Conservation (phyloP, 768 basidiomycete genomes). For the Leccinum longicurvipes region DNA sequence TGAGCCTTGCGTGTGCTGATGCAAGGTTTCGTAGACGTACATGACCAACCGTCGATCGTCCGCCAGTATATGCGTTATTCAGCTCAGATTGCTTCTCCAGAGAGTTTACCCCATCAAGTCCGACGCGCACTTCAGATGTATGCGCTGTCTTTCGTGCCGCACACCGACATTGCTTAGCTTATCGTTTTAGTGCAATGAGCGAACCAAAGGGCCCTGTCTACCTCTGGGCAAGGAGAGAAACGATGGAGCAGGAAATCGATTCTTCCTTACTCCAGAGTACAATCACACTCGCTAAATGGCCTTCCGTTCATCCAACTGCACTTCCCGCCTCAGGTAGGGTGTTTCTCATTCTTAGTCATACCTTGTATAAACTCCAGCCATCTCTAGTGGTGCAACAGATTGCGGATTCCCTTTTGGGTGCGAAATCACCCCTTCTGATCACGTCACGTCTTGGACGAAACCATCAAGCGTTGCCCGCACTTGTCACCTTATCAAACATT, state of each 20-base stretch:
- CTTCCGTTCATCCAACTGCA: constrained; percentile 46
- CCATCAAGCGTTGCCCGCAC: constrained; percentile 40
- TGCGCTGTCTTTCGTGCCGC: constrained; percentile 5
- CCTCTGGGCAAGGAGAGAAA: constrained; percentile 69
- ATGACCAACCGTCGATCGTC: constrained; percentile 69
- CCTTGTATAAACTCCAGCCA: not conserved
- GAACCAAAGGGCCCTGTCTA: constrained; percentile 74
- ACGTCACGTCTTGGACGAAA: constrained; percentile 63
- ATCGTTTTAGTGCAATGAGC: constrained; percentile 51
- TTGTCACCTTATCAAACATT: constrained; percentile 45
- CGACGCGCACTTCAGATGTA: constrained; percentile 65
- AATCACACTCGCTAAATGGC: constrained; percentile 42
- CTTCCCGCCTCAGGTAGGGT: constrained; percentile 39
- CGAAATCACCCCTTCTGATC: constrained; percentile 59
- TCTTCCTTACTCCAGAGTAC: constrained; percentile 31
- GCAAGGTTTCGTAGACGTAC: constrained; percentile 44
- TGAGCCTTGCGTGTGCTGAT: not conserved
- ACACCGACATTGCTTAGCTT: not conserved
- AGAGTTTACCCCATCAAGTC: constrained; percentile 48
- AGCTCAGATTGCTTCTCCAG: constrained; percentile 54
- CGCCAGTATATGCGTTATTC: constrained; percentile 74
- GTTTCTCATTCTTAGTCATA: not conserved
- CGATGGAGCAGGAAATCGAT: constrained; percentile 62
- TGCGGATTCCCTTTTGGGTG: constrained; percentile 44
- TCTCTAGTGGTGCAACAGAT: constrained; percentile 38